Conservation (phyloP, 257 asterid species). For the Ehretia macrophylla region DNA sequence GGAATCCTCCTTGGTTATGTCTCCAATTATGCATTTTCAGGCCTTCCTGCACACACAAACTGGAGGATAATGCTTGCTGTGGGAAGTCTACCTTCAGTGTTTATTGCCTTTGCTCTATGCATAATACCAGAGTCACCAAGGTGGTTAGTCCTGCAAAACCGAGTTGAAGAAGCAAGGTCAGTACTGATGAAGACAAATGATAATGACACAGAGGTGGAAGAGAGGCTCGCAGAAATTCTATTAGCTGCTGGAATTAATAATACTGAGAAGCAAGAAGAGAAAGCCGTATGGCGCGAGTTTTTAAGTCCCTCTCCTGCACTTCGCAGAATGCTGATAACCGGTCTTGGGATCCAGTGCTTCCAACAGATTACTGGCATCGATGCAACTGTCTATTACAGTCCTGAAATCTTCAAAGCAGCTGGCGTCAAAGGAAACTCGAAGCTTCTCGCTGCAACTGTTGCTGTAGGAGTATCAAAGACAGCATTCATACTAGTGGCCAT, state of each 20-base stretch:
- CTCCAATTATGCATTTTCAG: constrained; percentile 74
- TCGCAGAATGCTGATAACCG: constrained; percentile 63
- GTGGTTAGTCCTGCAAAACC: constrained; percentile 66
- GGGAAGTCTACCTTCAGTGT: constrained; percentile 69
- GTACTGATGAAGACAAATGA: constrained; percentile 73
- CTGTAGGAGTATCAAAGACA: constrained; percentile 80
- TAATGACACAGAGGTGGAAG: constrained; percentile 65
- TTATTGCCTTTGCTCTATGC: constrained; percentile 68
- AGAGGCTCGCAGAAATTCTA: constrained; percentile 67
- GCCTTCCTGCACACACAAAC: constrained; percentile 59
- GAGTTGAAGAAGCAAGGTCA: constrained; percentile 61
- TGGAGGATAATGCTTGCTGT: constrained; percentile 93
- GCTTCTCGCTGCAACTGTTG: constrained; percentile 86
- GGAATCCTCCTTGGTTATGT: constrained; percentile 91
- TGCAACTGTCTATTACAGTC: constrained; percentile 90
- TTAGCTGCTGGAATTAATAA: constrained; percentile 47
- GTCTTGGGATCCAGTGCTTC: constrained; percentile 79
- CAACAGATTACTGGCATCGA: constrained; percentile 91
- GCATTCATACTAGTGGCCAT: constrained; percentile 62
- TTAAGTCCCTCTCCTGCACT: constrained; percentile 67
- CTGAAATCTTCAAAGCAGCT: constrained; percentile 70
- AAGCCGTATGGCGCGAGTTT: constrained; percentile 75
- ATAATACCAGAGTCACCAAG: constrained; percentile 89
- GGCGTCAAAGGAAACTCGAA: constrained; percentile 57
- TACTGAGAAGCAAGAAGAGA: constrained; percentile 31